These are phyloP conservation scores for Rhodotorula sp. DNA, from an alignment of 1,284 basidiomycete genomes.

Conservation along the genomic window DNA sequence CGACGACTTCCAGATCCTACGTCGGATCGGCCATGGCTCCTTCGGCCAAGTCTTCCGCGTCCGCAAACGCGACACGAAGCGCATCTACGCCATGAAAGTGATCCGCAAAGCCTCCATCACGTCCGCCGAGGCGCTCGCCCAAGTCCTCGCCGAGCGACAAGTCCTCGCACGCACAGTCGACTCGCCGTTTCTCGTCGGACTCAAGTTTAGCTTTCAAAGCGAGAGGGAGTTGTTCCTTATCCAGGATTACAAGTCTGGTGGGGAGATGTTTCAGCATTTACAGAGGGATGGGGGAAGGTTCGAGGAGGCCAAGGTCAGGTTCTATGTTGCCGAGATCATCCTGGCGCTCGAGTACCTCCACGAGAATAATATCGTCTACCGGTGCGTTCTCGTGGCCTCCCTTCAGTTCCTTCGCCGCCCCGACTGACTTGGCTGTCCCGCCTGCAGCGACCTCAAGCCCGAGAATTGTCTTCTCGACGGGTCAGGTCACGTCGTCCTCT, in stretches of 20 bases:
- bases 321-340: slow-evolving; percentile 47
- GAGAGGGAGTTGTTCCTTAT: slow-evolving; percentile 47
- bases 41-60: slow-evolving; percentile 52
- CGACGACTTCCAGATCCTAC: slow-evolving; percentile 50
- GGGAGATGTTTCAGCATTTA: slow-evolving; percentile 50
- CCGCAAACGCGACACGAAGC: slow-evolving; percentile 51
- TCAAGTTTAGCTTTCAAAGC: slow-evolving; percentile 45
- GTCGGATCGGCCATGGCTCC: slow-evolving; percentile 51
- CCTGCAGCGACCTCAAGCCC: slow-evolving; percentile 42
- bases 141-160: slow-evolving; percentile 51
- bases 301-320: slow-evolving; percentile 44
- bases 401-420: background rate
- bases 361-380: slow-evolving; percentile 44
- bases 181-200: slow-evolving; percentile 49
- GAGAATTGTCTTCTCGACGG: slow-evolving; percentile 48
- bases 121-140: slow-evolving; percentile 46
- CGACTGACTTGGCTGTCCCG: background rate
- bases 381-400: slow-evolving; percentile 31
- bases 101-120: slow-evolving; percentile 49
- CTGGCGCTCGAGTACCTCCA: slow-evolving; percentile 46
- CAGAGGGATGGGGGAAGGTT: slow-evolving; percentile 46
- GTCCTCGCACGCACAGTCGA: slow-evolving; percentile 49
- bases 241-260: slow-evolving; percentile 52
- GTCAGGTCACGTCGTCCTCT: slow-evolving; percentile 46
- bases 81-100: slow-evolving; percentile 48